Percentiles rank a stretch among this genome's conserved stretches.
Conservation (phyloP, 106 monocot species). For the Apostasia ramifera region DNA sequence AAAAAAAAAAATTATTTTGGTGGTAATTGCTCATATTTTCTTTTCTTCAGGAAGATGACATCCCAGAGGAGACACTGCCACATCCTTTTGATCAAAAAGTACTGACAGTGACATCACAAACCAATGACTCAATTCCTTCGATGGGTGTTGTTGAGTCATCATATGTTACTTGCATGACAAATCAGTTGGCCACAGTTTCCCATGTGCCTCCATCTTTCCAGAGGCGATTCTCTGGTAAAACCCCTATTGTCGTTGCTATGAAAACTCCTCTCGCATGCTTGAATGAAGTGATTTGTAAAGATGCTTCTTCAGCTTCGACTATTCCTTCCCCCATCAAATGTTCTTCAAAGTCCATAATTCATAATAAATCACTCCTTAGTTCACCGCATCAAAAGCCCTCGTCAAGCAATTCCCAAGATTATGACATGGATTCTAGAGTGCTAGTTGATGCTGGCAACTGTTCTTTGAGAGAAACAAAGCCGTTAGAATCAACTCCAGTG, state of each 20-base stretch:
- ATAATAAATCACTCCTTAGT: conserved; percentile 15
- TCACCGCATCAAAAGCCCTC: conserved; percentile 6
- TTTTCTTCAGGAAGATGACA: conserved; percentile 48
- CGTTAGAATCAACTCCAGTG: conserved; percentile 39
- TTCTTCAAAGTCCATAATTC: conserved; percentile 4
- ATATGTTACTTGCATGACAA: not conserved
- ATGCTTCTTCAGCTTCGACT: conserved; percentile 6
- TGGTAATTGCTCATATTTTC: not conserved
- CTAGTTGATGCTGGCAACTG: not conserved
- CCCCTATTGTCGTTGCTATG: conserved; percentile 6
- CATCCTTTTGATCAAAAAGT: conserved; percentile 40
- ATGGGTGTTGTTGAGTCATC: not conserved
- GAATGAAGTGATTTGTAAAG: conserved; percentile 1
- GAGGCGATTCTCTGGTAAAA: conserved; percentile 35
- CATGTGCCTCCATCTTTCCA: conserved; percentile 47
- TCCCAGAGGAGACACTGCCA: conserved; percentile 52
- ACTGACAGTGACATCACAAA: not conserved
- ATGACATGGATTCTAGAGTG: not conserved
- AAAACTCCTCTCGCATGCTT: conserved; percentile 22
- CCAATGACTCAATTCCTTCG: not conserved
- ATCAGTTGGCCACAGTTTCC: conserved; percentile 27
- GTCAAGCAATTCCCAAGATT: not conserved
- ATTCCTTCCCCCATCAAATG: conserved; percentile 14
- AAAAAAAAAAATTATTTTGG: not conserved
- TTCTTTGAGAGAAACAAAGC: conserved; percentile 8